Evolutionary conservation across 805 yeast genomes (phyloP).

Genomic region (Monosporozyma servazzii): DNA sequence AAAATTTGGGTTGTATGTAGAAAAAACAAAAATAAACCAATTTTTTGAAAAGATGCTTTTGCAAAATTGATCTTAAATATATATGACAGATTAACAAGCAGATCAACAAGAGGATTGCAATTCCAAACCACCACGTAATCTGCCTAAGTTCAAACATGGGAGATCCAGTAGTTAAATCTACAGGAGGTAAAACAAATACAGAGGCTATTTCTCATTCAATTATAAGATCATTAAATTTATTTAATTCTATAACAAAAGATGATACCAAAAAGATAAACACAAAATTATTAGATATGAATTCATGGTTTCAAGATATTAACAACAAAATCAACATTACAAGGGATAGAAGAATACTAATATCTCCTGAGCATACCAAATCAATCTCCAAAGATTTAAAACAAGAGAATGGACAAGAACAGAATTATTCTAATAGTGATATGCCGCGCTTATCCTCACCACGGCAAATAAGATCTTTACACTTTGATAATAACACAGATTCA

Average conservation of each 20-base stretch:
- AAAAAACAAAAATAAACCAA: background rate
- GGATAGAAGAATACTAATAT: background rate
- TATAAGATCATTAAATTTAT: constrained; percentile 22
- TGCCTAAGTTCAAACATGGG: background rate
- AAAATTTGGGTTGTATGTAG: background rate
- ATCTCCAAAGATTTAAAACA: background rate
- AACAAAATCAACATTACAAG: background rate
- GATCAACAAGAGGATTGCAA: no score
- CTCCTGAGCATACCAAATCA: background rate
- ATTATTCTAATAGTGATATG: background rate
- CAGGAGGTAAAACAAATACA: constrained; percentile 24
- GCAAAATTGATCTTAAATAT: background rate
- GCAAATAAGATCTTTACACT: background rate
- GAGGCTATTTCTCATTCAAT: constrained; percentile 23
- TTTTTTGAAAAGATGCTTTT: background rate
- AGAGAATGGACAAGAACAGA: background rate
- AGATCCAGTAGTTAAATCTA: constrained; percentile 23
- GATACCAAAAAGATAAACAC: constrained; percentile 16
- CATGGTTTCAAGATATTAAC: constrained; percentile 14
- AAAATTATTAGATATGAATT: constrained; percentile 11
- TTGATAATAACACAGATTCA: background rate
- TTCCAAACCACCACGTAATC: no score
- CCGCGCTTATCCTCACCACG: background rate
- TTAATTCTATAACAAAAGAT: constrained; percentile 4
- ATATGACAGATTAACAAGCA: background rate